Conservation (phyloP, 176 grass and related monocot genomes). For the Oryza glaberrima region DNA sequence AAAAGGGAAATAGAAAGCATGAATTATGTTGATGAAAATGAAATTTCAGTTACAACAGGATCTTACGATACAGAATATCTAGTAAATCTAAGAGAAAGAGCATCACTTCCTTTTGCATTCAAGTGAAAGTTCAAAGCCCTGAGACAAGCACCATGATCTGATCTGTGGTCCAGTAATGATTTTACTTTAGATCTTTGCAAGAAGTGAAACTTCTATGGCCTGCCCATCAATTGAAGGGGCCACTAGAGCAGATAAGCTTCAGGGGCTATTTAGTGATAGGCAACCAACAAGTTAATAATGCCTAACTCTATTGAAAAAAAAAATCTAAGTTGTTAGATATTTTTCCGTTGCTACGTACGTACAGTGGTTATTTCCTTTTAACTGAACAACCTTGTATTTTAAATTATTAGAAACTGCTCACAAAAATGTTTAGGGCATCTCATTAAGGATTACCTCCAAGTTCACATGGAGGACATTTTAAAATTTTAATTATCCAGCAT, state of each 20-base stretch:
- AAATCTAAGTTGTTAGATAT: not conserved
- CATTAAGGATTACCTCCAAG: not conserved
- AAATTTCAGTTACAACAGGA: slow-evolving; percentile 1
- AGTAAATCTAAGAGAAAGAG: slow-evolving; percentile 8
- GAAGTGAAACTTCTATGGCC: slow-evolving; percentile 16
- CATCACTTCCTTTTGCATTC: not conserved
- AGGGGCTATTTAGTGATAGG: slow-evolving; percentile 5
- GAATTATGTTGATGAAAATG: slow-evolving; percentile 7
- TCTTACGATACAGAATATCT: slow-evolving; percentile 23
- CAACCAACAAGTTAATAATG: not conserved
- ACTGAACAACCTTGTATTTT: not conserved
- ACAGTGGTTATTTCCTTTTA: not conserved
- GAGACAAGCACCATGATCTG: slow-evolving; percentile 21
- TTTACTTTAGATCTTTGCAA: slow-evolving; percentile 16
- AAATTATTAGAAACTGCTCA: not conserved
- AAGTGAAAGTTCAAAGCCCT: slow-evolving; percentile 10
- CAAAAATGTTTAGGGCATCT: not conserved
- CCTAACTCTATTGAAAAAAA: not conserved
- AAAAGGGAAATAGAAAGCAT: not conserved
- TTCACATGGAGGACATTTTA: no score
- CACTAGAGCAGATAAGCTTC: slow-evolving; percentile 12
- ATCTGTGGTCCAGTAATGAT: slow-evolving; percentile 26
- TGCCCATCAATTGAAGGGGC: not conserved
- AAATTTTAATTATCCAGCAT: not conserved
- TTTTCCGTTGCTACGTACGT: not conserved